Evolutionary conservation across 768 basidiomycete species (phyloP), one percentile per base, ranked within the genome.

Genomic region (Tylopilus intermedius): DNA sequence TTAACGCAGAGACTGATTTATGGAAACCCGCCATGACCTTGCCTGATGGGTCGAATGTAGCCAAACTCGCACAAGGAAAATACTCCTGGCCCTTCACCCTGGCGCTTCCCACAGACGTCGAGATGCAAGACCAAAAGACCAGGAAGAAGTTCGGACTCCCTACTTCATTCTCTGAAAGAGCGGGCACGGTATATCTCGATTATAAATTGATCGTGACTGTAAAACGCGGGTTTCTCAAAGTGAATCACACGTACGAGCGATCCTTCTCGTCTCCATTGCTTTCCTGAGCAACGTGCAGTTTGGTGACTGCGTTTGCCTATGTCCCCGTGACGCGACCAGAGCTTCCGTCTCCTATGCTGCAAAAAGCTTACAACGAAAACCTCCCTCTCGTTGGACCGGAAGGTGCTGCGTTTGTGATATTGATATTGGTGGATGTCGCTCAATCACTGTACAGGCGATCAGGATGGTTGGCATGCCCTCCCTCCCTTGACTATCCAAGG

Each of bases 181-280:
- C 76, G 1, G 78, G 79, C 42, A 75, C 77, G 1, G 78, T 72
- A 14, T 82, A 80, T 55, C 71, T 83, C 48, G 81, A 83, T 51
- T 84, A 83, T 62, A 75, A 72, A 58, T 58, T 82, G 8, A 62
- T 73, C 13, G 77, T 79, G 24, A 82, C 74, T 1, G 63, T 83
- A 30, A 77, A 73, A 58, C 75, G 79, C 21, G 72, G 76, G 1
- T 64, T 73, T 15, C 64, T 84, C 51, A 76, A 70, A 57, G 72
- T 76, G 3, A 76, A 82, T 58, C 74, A 79, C 51, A 74, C 68
- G 82, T 83, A 53, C 27, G 68, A 42, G 13, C 43, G 22, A 42
- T 15, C 0, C 18, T 47, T 42, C 8, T 13, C 8, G n/a, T 18
- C 2, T 29, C 5, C 29, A 1, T 26, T 11, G 21, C 30, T 41